Percentiles rank a stretch among this genome's conserved stretches.
phyloP scores from a whole-genome alignment of 2,329 filamentous ascomycete species.

The Septoria petroselini region DNA sequence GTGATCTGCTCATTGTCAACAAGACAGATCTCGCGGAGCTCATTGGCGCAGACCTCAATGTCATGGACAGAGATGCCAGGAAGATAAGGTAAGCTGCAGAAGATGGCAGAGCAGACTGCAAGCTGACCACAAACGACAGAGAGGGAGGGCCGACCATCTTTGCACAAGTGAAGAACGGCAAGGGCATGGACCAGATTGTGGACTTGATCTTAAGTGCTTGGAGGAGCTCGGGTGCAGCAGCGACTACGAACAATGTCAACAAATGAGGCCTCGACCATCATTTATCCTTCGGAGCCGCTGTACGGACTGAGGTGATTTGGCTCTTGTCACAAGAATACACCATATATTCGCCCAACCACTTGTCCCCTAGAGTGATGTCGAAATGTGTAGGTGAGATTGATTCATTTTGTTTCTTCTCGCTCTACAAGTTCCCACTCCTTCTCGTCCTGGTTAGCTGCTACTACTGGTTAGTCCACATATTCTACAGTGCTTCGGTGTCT shows the following conservation, averaged over 20 bases:
- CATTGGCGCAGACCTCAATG: conserved; percentile 81
- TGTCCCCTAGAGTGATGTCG: no score
- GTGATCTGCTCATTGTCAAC: conserved; percentile 88
- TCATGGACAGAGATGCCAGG: conserved; percentile 92
- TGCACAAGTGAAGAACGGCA: conserved; percentile 91
- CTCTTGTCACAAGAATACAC: no score
- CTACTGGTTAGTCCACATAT: no score
- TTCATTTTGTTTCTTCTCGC: no score
- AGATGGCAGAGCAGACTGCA: neutral
- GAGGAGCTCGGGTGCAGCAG: conserved; percentile 76
- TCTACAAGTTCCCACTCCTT: no score
- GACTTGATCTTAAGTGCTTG: conserved; percentile 86
- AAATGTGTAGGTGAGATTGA: no score
- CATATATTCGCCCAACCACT: no score
- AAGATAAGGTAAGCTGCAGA: conserved; percentile 61
- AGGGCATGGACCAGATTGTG: conserved; percentile 81
- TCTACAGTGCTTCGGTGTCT: no score
- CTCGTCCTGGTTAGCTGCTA: no score
- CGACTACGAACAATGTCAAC: conserved; percentile 11
- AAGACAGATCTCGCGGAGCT: conserved; percentile 93
- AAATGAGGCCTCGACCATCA: conserved; percentile 1
- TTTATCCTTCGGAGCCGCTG: no score
- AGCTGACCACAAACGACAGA: conserved; percentile 42
- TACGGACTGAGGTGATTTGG: no score
- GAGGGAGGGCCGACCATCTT: conserved; percentile 95